Percentiles rank a stretch among this genome's conserved stretches.
phyloP scores from a whole-genome alignment of 345 rosid species.

The Gossypioides kirkii region DNA sequence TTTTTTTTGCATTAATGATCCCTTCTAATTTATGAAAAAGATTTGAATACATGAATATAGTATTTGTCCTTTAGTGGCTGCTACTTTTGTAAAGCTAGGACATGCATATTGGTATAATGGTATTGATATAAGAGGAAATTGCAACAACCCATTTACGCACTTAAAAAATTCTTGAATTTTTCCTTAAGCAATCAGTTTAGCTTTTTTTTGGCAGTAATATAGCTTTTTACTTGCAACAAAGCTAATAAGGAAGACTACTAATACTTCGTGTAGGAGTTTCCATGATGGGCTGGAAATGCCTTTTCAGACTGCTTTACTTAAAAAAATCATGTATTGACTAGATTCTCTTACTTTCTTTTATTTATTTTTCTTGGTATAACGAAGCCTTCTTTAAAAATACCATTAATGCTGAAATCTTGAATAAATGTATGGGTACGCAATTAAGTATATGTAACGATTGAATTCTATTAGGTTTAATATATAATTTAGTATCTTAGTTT shows the following conservation, averaged over 20 bases:
- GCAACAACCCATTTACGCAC: background rate
- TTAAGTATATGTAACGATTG: too few species aligned
- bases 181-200: slow-evolving; percentile 14
- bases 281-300: background rate
- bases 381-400: too few species aligned
- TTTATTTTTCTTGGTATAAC: too few species aligned
- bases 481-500: too few species aligned
- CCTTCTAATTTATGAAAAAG: too few species aligned
- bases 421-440: too few species aligned
- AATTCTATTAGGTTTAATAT: too few species aligned
- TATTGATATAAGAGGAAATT: background rate
- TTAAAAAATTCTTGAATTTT: slow-evolving; percentile 22
- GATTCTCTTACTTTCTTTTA: background rate
- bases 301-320: background rate
- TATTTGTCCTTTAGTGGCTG: background rate
- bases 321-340: background rate
- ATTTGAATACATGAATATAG: too few species aligned
- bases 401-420: too few species aligned
- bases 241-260: background rate
- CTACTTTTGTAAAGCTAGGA: background rate
- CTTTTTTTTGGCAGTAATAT: background rate
- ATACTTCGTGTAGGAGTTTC: slow-evolving; percentile 13
- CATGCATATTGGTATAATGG: background rate
- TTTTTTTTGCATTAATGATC: too few species aligned
- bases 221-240: background rate